Percentiles rank a stretch among this genome's conserved stretches.
phyloP scores from a whole-genome alignment of 1,284 basidiomycete genomes.

The Sporisorium scitamineum region DNA sequence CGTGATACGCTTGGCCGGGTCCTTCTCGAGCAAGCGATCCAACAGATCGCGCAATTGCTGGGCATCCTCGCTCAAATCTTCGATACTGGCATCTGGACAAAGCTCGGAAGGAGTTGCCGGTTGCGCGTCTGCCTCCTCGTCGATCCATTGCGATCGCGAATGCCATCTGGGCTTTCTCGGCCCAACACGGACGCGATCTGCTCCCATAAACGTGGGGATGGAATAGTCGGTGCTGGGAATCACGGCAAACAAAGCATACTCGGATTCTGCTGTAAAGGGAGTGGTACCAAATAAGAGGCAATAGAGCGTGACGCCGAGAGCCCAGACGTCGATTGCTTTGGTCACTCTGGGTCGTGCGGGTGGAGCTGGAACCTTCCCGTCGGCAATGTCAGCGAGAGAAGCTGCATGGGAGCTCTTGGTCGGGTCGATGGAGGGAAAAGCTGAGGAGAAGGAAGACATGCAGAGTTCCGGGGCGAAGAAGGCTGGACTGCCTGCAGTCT shows the following conservation, averaged over 20 bases:
- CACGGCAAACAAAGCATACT: slow-evolving; percentile 85
- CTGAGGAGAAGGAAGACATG: slow-evolving; percentile 63
- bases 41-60: slow-evolving; percentile 77
- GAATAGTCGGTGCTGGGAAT: slow-evolving; percentile 85
- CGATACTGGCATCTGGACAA: slow-evolving; percentile 24
- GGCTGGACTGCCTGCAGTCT: slow-evolving; percentile 96
- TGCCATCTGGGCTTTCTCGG: slow-evolving; percentile 57
- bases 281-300: slow-evolving; percentile 89
- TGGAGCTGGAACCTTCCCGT: not conserved
- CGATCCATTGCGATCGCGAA: slow-evolving; percentile 48
- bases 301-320: slow-evolving; percentile 95
- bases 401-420: not conserved
- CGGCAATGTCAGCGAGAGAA: slow-evolving; percentile 13
- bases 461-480: slow-evolving; percentile 98
- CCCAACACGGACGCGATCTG: slow-evolving; percentile 73
- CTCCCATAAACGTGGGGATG: slow-evolving; percentile 80
- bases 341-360: slow-evolving; percentile 74
- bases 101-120: slow-evolving; percentile 38
- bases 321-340: slow-evolving; percentile 98
- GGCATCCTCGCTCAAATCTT: slow-evolving; percentile 53
- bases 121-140: slow-evolving; percentile 54
- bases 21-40: slow-evolving; percentile 83
- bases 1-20: slow-evolving; percentile 81
- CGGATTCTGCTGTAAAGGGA: slow-evolving; percentile 78
- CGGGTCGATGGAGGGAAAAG: slow-evolving; percentile 45